These are phyloP conservation scores for Talaromyces sp. DNA, from an alignment of 2,329 filamentous ascomycete genomes.

Conservation along the genomic window DNA sequence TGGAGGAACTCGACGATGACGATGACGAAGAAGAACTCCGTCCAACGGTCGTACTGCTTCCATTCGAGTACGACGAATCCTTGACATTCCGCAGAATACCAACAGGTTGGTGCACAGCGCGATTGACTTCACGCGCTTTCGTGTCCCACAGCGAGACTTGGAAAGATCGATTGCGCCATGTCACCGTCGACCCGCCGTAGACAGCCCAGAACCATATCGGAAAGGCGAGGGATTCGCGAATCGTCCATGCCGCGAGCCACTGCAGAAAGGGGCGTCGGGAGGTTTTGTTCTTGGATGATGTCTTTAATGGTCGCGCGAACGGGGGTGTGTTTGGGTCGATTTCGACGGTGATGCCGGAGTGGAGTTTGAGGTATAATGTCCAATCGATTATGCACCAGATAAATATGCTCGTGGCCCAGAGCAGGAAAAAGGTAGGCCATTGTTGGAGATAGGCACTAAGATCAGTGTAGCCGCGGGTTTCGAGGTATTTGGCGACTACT, in stretches of 20 bases:
- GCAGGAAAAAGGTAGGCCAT: slow-evolving; percentile 63
- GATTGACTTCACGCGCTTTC: slow-evolving; percentile 64
- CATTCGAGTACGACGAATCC: slow-evolving; percentile 28
- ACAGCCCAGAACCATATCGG: slow-evolving; percentile 92
- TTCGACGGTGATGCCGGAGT: slow-evolving; percentile 69
- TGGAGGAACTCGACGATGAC: slow-evolving; percentile 5
- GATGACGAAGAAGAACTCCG: slow-evolving; percentile 11
- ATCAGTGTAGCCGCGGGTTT: slow-evolving; percentile 29
- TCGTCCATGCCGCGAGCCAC: slow-evolving; percentile 82
- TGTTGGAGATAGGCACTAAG: slow-evolving; percentile 57
- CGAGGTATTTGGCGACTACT: slow-evolving; percentile 58
- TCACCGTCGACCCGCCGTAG: slow-evolving; percentile 79
- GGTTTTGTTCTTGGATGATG: slow-evolving; percentile 36
- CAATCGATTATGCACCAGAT: slow-evolving; percentile 77
- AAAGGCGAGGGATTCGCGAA: slow-evolving; percentile 75
- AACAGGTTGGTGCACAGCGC: neutral
- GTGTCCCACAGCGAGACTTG: slow-evolving; percentile 74
- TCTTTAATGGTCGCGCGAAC: slow-evolving; percentile 61
- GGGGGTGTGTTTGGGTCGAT: slow-evolving; percentile 69
- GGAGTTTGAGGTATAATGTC: slow-evolving; percentile 69
- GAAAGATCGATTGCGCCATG: slow-evolving; percentile 82
- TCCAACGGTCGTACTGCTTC: neutral
- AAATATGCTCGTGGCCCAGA: slow-evolving; percentile 66
- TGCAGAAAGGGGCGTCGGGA: slow-evolving; percentile 59
- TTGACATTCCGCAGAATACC: slow-evolving; percentile 6